phyloP scores from a whole-genome alignment of 345 rosid species.

The Syzygium aromaticum region DNA sequence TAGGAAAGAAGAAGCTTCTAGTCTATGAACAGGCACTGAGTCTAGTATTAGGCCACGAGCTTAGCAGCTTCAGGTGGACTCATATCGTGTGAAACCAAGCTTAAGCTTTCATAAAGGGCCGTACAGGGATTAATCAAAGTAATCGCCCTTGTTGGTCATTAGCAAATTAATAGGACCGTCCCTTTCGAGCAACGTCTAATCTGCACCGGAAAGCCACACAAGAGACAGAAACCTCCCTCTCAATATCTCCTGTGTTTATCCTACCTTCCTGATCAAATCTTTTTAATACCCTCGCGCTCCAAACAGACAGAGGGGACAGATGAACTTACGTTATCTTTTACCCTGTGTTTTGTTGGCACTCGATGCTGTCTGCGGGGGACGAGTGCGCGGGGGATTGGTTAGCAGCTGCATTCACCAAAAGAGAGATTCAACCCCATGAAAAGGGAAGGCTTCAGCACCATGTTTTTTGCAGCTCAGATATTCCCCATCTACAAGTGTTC shows the following conservation, averaged over 20 bases:
- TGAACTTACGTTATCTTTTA: neutral
- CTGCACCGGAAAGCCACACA: neutral
- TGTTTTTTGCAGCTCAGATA: neutral
- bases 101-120: neutral
- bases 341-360: neutral
- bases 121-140: neutral
- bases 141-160: neutral
- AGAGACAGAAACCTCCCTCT: neutral
- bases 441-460: neutral
- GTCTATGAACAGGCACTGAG: neutral
- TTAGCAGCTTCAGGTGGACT: too few species aligned
- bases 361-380: neutral
- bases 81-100: neutral
- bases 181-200: neutral
- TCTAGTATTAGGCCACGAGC: neutral
- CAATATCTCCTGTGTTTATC: neutral
- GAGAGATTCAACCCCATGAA: neutral
- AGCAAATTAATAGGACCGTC: neutral
- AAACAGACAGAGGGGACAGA: neutral
- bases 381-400: neutral
- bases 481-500: neutral
- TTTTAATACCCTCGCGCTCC: neutral
- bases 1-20: neutral
- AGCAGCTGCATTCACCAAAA: neutral
- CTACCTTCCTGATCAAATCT: neutral